Evolutionary conservation across 805 yeast genomes (phyloP), one percentile per base, ranked within the genome.

Genomic region (Hanseniaspora guilliermondii): DNA sequence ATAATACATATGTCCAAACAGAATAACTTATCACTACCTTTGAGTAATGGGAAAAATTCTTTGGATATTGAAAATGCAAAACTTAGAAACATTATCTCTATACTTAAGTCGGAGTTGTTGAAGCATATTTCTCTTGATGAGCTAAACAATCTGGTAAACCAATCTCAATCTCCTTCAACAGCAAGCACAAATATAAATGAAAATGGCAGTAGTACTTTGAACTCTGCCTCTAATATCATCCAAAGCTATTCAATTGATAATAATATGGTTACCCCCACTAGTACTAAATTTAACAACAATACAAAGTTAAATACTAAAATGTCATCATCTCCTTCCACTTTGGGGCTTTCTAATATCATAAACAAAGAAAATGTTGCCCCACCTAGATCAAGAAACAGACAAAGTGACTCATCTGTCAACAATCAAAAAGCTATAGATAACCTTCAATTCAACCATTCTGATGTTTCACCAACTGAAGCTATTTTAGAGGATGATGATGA

Each of bases 331-430:
- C 42, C 48, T 19, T 50, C 54, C 3, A 33, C 54, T 6, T 36
- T 50, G 17, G 54, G 54, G 5, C 25, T 50, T 14, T 41, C 54
- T 3, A 17, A 33, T 21, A 49, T 49, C 11, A 41, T 49, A 19
- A 14, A 17, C 24, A 36, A 40, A n/a, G 40, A 35, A 12, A 41
- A 52, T 17, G 27, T 47, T 25, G 56, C 41, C 11, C 56, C 56
- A 12, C 56, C 56, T 25, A 48, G 56, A 33, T 54, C 56, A 2
- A 35, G 48, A 19, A 49, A 45, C 16, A 54, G 56, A 32, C 39
- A 44, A n/a, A 36, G 37, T n/a, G 42, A 53, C 22, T 14, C 44
- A 2, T 24, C 17, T 9, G 2, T 22, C 4, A 21, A 12, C 14
- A n/a, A 21, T 12, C 22, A 49, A 17, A 17, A 32, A n/a, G 33